Evolutionary conservation across 1,284 basidiomycete species (phyloP).

Genomic region (Marasmius tenuissimus): DNA sequence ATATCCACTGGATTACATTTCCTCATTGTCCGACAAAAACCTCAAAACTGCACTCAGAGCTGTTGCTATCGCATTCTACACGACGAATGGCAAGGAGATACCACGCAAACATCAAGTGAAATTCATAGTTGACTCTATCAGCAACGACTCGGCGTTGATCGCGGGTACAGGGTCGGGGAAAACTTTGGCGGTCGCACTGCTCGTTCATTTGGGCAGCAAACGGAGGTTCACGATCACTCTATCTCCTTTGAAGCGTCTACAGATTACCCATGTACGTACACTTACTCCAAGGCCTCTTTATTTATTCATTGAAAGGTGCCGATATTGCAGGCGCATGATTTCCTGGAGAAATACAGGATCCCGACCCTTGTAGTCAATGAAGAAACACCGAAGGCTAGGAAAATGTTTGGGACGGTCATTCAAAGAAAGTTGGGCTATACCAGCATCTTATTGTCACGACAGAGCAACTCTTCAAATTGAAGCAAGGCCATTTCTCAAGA

Average conservation of each 20-base stretch:
- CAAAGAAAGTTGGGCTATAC: neutral
- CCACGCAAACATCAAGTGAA: neutral
- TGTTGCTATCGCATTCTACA: neutral
- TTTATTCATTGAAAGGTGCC: neutral
- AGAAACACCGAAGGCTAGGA: neutral
- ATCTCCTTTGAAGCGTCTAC: conserved; percentile 5
- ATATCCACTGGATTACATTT: neutral
- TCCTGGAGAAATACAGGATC: neutral
- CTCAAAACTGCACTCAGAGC: neutral
- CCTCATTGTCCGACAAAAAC: neutral
- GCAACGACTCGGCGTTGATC: neutral
- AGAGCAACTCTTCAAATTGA: neutral
- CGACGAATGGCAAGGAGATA: neutral
- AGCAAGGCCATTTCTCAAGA: neutral
- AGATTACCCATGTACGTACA: neutral
- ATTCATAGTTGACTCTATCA: neutral
- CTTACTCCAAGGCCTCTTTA: neutral
- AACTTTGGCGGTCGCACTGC: neutral
- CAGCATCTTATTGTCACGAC: neutral
- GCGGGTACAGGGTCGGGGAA: conserved; percentile 4
- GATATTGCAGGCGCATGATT: neutral
- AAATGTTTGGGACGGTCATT: neutral
- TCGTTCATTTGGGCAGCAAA: neutral
- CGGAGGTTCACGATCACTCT: neutral
- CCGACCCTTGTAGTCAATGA: neutral